phyloP scores from a whole-genome alignment of 1,139 yeast genomes.

The Debaryomyces coudertii region DNA sequence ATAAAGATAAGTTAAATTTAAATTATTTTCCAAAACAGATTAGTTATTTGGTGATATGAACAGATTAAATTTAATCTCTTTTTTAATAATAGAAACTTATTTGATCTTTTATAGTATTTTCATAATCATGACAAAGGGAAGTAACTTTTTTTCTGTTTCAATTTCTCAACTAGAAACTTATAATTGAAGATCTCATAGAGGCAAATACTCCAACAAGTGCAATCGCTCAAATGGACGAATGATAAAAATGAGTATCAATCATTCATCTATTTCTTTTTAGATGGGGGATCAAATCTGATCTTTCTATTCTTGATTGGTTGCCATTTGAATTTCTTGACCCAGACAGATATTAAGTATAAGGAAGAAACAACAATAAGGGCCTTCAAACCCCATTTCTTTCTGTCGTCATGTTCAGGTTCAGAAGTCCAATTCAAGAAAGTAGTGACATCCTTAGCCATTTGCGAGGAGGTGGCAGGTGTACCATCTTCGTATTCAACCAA shows the following conservation, averaged over 20 bases:
- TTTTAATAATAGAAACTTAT: neutral
- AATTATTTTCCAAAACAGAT: constrained; percentile 4
- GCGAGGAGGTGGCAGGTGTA: constrained; percentile 97
- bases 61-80: constrained; percentile 5
- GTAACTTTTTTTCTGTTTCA: constrained; percentile 10
- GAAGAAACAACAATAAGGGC: constrained; percentile 81
- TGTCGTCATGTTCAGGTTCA: constrained; percentile 98
- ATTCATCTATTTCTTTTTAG: constrained; percentile 40
- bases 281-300: constrained; percentile 91
- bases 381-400: constrained; percentile 96
- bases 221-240: constrained; percentile 1
- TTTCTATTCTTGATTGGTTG: constrained; percentile 93
- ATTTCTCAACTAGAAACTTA: constrained; percentile 1
- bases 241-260: constrained; percentile 4
- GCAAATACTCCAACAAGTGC: constrained; percentile 6
- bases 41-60: constrained; percentile 4
- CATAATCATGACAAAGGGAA: constrained; percentile 16
- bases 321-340: constrained; percentile 99
- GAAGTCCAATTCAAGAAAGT: constrained; percentile 98
- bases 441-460: constrained; percentile 98
- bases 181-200: constrained; percentile 3
- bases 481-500: constrained; percentile 98
- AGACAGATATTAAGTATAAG: constrained; percentile 79
- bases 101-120: constrained; percentile 9
- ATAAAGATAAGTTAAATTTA: constrained; percentile 6